Conservation (phyloP, 2,329 filamentous ascomycete species). For the Neonectria neomacrospora region DNA sequence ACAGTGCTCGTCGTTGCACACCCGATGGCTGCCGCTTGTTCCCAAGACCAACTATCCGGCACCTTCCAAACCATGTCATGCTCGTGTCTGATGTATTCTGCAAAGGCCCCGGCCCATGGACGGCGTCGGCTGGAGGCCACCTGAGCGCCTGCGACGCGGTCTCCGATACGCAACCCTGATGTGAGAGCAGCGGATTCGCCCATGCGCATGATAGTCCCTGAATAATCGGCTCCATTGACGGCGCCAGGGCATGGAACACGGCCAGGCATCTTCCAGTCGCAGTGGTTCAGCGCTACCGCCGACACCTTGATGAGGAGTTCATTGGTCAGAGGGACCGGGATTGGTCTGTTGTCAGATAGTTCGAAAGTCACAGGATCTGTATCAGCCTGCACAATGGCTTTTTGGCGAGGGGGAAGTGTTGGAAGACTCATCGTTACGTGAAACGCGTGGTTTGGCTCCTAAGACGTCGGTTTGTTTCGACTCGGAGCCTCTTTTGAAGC, state of each 20-base stretch:
- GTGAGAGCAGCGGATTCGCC: slow-evolving; percentile 9
- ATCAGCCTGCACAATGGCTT: slow-evolving; percentile 7
- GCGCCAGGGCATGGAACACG: slow-evolving; percentile 16
- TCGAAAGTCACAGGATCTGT: slow-evolving; percentile 9
- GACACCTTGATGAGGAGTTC: slow-evolving; percentile 15
- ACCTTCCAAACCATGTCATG: slow-evolving; percentile 13
- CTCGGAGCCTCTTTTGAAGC: slow-evolving; percentile 3
- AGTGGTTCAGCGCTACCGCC: slow-evolving; percentile 11
- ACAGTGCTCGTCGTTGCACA: slow-evolving; percentile 12
- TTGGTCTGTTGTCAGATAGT: slow-evolving; percentile 9
- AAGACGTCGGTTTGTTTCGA: slow-evolving; percentile 1
- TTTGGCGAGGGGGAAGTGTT: slow-evolving; percentile 1
- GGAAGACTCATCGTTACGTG: slow-evolving; percentile 2
- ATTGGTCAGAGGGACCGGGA: slow-evolving; percentile 7
- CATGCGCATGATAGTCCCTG: slow-evolving; percentile 8
- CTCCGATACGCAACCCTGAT: slow-evolving; percentile 5
- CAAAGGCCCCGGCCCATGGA: slow-evolving; percentile 18
- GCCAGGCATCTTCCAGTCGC: slow-evolving; percentile 9
- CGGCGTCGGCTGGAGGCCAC: slow-evolving; percentile 8
- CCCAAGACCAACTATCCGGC: slow-evolving; percentile 5
- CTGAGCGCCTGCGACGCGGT: slow-evolving; percentile 17
- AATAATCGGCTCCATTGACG: slow-evolving; percentile 11
- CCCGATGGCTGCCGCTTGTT: slow-evolving; percentile 15
- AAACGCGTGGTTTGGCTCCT: slow-evolving; percentile 1
- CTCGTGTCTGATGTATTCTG: slow-evolving; percentile 13